Evolutionary conservation across 225 moss, liverwort and hornwort species (phyloP).

Genomic region (Marchantia paleacea): DNA sequence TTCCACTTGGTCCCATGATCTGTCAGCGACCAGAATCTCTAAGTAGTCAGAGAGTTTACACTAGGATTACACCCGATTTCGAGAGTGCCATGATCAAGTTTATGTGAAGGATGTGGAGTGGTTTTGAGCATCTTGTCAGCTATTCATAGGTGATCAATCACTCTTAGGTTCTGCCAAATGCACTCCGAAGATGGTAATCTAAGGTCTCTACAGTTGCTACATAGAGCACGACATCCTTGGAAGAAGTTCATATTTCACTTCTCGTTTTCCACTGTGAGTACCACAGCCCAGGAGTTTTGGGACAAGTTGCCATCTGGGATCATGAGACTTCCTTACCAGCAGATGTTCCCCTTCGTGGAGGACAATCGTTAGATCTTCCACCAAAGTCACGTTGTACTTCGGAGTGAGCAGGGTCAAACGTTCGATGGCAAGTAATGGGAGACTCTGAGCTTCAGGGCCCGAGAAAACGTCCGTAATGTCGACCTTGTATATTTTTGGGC

Average conservation of each 20-base stretch:
- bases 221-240: no score
- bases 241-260: no score
- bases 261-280: no score
- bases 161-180: neutral
- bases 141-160: neutral
- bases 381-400: conserved; percentile 40
- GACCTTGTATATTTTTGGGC: conserved; percentile 26
- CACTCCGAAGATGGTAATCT: neutral
- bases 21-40: neutral
- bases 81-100: neutral
- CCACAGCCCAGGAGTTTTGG: neutral
- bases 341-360: conserved; percentile 45
- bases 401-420: conserved; percentile 46
- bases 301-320: neutral
- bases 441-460: neutral
- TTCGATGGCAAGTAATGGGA: conserved; percentile 51
- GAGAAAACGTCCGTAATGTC: conserved; percentile 26
- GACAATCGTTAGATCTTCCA: conserved; percentile 41
- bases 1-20: conserved; percentile 50
- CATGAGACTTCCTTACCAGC: conserved; percentile 25
- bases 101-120: neutral
- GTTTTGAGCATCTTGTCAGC: neutral
- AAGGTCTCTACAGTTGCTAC: neutral
- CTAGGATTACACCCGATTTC: neutral
- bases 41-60: neutral